Percentiles rank a stretch among this genome's conserved stretches.
Conservation (phyloP, 1,139 yeast genomes). For the Meyerozyma guilliermondii region DNA sequence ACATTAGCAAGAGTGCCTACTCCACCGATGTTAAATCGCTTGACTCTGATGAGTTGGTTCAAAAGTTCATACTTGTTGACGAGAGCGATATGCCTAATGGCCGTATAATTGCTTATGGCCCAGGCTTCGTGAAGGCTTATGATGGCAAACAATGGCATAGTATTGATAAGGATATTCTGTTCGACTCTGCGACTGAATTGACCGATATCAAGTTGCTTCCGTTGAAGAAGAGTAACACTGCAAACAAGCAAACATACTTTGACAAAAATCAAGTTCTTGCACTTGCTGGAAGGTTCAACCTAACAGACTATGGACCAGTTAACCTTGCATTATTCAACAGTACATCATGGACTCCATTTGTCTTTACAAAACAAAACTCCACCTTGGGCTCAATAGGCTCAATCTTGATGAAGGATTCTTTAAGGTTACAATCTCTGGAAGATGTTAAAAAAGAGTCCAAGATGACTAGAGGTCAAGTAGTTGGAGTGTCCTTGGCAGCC, state of each 20-base stretch:
- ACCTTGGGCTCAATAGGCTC: slow-evolving; percentile 28
- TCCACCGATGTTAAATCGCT: slow-evolving; percentile 13
- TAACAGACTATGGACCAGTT: slow-evolving; percentile 52
- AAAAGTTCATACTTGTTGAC: slow-evolving; percentile 47
- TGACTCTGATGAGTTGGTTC: slow-evolving; percentile 36
- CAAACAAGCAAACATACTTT: slow-evolving; percentile 29
- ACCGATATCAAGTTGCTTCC: slow-evolving; percentile 38
- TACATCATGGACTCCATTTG: slow-evolving; percentile 65
- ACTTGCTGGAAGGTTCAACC: slow-evolving; percentile 56
- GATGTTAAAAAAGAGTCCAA: slow-evolving; percentile 21
- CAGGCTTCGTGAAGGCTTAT: slow-evolving; percentile 42
- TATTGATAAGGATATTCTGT: slow-evolving; percentile 33
- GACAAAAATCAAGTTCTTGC: slow-evolving; percentile 45
- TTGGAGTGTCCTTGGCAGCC: slow-evolving; percentile 81
- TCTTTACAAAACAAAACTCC: slow-evolving; percentile 23
- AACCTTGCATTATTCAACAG: slow-evolving; percentile 73
- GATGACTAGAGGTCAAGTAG: slow-evolving; percentile 65
- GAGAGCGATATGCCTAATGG: slow-evolving; percentile 36
- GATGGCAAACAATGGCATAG: slow-evolving; percentile 46
- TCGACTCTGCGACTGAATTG: slow-evolving; percentile 23
- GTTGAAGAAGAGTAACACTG: slow-evolving; percentile 21
- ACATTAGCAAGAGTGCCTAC: slow-evolving; percentile 36
- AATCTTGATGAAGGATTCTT: slow-evolving; percentile 33
- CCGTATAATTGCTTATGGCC: slow-evolving; percentile 54
- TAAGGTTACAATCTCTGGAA: slow-evolving; percentile 33